Percentiles rank a stretch among this genome's conserved stretches.
phyloP scores from a whole-genome alignment of 495 filamentous ascomycete species.

The Parathielavia appendiculata region DNA sequence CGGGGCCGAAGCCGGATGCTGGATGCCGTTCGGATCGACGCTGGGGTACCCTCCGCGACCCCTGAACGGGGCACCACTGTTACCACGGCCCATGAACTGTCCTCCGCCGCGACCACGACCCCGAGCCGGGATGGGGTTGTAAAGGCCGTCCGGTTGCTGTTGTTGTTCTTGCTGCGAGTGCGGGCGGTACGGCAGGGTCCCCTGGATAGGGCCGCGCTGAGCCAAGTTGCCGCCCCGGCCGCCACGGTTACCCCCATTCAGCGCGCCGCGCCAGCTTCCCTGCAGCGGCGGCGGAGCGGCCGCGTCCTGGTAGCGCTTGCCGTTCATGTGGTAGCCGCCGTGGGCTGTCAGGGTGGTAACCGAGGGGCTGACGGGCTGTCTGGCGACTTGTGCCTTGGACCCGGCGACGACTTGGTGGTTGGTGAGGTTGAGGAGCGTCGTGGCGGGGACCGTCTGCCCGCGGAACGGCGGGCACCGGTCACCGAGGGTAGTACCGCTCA shows the following conservation, averaged over 20 bases:
- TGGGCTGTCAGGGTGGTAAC: slow-evolving; percentile 56
- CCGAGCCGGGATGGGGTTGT: slow-evolving; percentile 16
- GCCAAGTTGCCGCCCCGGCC: slow-evolving; percentile 27
- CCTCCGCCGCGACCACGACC: slow-evolving; percentile 37
- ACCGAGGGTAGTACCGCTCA: slow-evolving; percentile 87
- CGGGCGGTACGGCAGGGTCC: slow-evolving; percentile 38
- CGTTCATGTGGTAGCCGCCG: slow-evolving; percentile 55
- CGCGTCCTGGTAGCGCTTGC: slow-evolving; percentile 65
- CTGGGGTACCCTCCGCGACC: slow-evolving; percentile 5
- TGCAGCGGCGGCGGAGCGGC: slow-evolving; percentile 60
- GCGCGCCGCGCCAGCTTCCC: slow-evolving; percentile 67
- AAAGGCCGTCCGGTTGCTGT: background rate
- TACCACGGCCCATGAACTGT: slow-evolving; percentile 20
- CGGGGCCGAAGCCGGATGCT: slow-evolving; percentile 18
- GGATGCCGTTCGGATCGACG: slow-evolving; percentile 9
- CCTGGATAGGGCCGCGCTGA: slow-evolving; percentile 42
- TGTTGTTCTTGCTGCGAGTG: slow-evolving; percentile 18
- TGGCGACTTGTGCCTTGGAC: slow-evolving; percentile 62
- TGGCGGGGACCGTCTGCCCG: slow-evolving; percentile 81
- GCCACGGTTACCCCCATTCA: slow-evolving; percentile 42
- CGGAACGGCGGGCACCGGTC: slow-evolving; percentile 93
- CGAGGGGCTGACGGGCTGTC: slow-evolving; percentile 48
- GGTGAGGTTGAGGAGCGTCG: slow-evolving; percentile 80
- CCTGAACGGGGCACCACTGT: slow-evolving; percentile 8
- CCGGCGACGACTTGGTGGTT: slow-evolving; percentile 72